These are phyloP conservation scores for Xylaria multiplex DNA, from an alignment of 2,329 filamentous ascomycete species.

Conservation along the genomic window DNA sequence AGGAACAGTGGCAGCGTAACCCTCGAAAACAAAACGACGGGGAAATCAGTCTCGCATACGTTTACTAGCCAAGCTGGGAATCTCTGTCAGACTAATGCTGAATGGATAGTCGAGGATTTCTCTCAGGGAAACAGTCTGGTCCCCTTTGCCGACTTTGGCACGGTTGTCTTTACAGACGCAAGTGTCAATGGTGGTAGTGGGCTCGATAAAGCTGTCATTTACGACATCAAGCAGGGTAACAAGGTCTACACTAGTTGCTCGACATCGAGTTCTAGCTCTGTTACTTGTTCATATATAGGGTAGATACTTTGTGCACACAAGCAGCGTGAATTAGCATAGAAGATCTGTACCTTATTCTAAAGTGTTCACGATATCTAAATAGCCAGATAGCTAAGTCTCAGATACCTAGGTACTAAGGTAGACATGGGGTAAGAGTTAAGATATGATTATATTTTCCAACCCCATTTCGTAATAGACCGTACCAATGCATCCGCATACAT, in stretches of 20 bases:
- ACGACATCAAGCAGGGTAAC: conserved; percentile 58
- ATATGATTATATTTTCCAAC: too few relatives aligned
- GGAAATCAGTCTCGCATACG: conserved; percentile 61
- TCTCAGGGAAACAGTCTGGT: conserved; percentile 54
- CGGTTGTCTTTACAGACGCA: conserved; percentile 54
- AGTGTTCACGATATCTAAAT: too few relatives aligned
- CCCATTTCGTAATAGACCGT: too few relatives aligned
- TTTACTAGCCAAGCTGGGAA: conserved; percentile 55
- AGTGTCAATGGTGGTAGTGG: conserved; percentile 52
- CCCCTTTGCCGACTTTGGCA: conserved; percentile 58
- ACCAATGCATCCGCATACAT: too few relatives aligned
- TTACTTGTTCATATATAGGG: conserved; percentile 43
- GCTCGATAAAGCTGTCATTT: conserved; percentile 52
- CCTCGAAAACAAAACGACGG: conserved; percentile 59
- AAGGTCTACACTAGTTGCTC: conserved; percentile 50
- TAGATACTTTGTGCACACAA: conserved; percentile 9
- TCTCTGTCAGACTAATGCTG: conserved; percentile 66
- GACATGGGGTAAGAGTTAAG: too few relatives aligned
- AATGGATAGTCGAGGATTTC: conserved; percentile 71
- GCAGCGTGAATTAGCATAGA: background rate
- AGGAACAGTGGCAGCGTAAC: conserved; percentile 35
- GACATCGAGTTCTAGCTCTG: conserved; percentile 41
- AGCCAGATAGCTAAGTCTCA: too few relatives aligned
- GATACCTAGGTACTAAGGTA: too few relatives aligned
- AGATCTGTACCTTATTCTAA: too few relatives aligned